These are phyloP conservation scores for Flaveria ramosissima DNA, from an alignment of 129 eudicot species.

Conservation along the genomic window DNA sequence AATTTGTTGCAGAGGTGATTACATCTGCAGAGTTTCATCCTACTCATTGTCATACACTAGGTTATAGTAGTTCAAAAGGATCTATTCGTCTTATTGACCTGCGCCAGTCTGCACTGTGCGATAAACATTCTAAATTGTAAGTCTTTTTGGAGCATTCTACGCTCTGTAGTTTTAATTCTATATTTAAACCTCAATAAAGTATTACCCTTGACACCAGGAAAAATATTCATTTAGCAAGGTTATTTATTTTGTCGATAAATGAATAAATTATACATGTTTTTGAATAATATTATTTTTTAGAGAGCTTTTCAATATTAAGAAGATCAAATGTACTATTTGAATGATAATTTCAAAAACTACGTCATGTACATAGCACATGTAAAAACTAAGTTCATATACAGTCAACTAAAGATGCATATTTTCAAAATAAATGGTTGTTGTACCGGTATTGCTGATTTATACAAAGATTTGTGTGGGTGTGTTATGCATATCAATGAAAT, in stretches of 20 bases:
- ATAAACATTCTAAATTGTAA: slow-evolving; percentile 89
- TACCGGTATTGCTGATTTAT: neutral
- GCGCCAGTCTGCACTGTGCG: slow-evolving; percentile 96
- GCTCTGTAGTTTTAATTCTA: neutral
- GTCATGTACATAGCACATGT: neutral
- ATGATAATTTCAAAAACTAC: neutral
- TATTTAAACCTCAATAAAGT: neutral
- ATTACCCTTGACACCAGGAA: neutral
- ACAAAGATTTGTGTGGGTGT: neutral
- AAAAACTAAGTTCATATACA: neutral
- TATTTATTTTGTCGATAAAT: neutral
- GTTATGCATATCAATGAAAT: neutral
- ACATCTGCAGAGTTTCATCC: slow-evolving; percentile 99
- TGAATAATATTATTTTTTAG: neutral
- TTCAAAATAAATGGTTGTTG: neutral
- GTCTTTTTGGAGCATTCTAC: slow-evolving; percentile 30
- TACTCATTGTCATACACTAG: slow-evolving; percentile 83
- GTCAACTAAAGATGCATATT: neutral
- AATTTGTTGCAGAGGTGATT: slow-evolving; percentile 78
- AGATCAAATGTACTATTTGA: neutral
- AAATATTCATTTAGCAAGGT: neutral
- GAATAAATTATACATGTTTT: neutral
- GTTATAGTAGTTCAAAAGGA: slow-evolving; percentile 96
- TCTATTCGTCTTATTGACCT: slow-evolving; percentile 94
- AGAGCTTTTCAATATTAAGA: neutral